Evolutionary conservation across 148 eudicot species (phyloP), one percentile per base, ranked within the genome.

Genomic region (Silene conica): DNA sequence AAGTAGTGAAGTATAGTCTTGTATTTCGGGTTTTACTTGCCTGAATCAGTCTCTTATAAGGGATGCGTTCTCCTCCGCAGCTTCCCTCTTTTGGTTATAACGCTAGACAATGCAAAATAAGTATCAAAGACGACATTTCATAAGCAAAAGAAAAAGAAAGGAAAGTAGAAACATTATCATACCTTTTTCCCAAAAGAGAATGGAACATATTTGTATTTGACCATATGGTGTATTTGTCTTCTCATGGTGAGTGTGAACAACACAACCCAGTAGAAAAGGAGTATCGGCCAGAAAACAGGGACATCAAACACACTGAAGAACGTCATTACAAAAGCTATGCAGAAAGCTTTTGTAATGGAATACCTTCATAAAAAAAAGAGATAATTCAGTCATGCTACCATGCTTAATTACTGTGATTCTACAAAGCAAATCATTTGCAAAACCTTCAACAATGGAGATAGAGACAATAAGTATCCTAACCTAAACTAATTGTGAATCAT

Each of bases 251-350:
- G 83, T 8, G 90, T 83, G 79, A 87, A 85, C 71, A 87, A 71
- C 70, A 85, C 77, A 73, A 87, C 70, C 90, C 90, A 87, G 79
- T 87, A 87, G 83, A 87, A 81, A 54, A 85, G 77, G 50, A 87
- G 87, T 55, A 87, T 85, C 0, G 90, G 90, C 90, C 90, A 87
- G 77, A 83, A 87, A 50, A 85, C 90, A 0, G 90, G 90, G 59
- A 87, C 90, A 76, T 87, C 90, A 85, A 87, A 87, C 56, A 79
- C 73, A 48, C 80, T 73, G 73, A 75, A 85, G 83, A 85, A 85
- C 59, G 88, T 87, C 83, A 82, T 76, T 58, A 76, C 68, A 68
- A 87, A 85, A 71, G 86, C 88, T 66, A 87, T 75, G 85, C 88
- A 83, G 79, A 85, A 83, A 15, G 88, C 88, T 78, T 85, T 85